Evolutionary conservation across 129 eudicot species (phyloP).

Genomic region (Ambrosia artemisiifolia): DNA sequence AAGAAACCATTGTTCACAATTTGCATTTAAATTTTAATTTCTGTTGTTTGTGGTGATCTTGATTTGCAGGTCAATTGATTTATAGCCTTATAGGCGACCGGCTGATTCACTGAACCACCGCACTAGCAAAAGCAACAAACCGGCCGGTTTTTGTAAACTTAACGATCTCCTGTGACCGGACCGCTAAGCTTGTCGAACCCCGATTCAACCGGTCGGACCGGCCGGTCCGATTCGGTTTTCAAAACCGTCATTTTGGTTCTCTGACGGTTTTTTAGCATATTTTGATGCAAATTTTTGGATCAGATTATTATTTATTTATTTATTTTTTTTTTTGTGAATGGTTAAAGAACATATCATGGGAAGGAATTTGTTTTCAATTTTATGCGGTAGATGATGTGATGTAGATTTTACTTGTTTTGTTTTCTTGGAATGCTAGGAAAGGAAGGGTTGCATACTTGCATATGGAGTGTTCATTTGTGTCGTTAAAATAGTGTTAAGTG

Average conservation of each 20-base stretch:
- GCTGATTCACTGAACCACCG: too few species aligned
- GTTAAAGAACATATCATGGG: not conserved
- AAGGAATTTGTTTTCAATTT: not conserved
- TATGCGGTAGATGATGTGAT: not conserved
- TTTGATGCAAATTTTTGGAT: constrained; percentile 41
- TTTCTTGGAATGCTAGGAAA: not conserved
- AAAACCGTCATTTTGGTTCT: constrained; percentile 18
- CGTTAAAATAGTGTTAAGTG: not conserved
- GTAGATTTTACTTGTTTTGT: not conserved
- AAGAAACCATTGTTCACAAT: not conserved
- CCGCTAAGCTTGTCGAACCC: too few species aligned
- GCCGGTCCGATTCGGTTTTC: too few species aligned
- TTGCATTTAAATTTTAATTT: not conserved
- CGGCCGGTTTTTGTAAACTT: too few species aligned
- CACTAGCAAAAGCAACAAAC: too few species aligned
- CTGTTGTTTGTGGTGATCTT: not conserved
- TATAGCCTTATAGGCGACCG: constrained; percentile 6
- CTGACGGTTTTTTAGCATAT: constrained; percentile 12
- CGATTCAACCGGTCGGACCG: too few species aligned
- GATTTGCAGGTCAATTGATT: constrained; percentile 26
- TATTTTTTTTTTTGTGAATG: not conserved
- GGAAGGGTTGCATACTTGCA: not conserved
- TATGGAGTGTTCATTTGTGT: not conserved
- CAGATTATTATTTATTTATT: constrained; percentile 21
- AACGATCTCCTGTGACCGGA: too few species aligned